A percentile compares a stretch with the other conserved stretches of the same genome.
phyloP scores from a whole-genome alignment of 2,329 filamentous ascomycete genomes.

The Fusarium sp. region DNA sequence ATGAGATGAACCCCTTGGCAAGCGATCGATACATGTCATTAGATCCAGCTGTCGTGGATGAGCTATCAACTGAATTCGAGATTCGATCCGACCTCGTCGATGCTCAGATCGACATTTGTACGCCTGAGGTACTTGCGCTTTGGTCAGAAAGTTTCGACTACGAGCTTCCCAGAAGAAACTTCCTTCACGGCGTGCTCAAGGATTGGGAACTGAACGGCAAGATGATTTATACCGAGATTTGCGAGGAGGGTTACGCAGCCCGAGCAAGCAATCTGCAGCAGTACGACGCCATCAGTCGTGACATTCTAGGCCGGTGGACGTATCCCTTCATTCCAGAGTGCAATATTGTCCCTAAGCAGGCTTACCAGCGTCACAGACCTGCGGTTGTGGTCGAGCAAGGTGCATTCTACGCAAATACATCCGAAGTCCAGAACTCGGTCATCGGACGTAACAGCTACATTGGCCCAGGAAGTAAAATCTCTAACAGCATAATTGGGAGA shows the following conservation, averaged over 20 bases:
- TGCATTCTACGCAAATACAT: conserved; percentile 77
- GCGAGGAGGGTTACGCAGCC: conserved; percentile 85
- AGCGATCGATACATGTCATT: conserved; percentile 73
- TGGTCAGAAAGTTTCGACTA: conserved; percentile 99
- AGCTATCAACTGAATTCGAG: conserved; percentile 76
- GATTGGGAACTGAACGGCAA: conserved; percentile 98
- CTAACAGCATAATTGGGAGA: conserved; percentile 82
- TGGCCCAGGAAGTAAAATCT: conserved; percentile 74
- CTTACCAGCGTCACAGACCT: conserved; percentile 75
- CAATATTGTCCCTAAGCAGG: conserved; percentile 81
- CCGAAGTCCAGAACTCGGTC: conserved; percentile 74
- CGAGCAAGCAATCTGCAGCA: conserved; percentile 86
- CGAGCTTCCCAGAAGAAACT: conserved; percentile 86
- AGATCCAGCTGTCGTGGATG: conserved; percentile 80
- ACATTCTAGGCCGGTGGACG: conserved; percentile 87
- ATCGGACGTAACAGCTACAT: conserved; percentile 81
- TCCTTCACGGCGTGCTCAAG: conserved; percentile 90
- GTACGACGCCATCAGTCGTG: conserved; percentile 88
- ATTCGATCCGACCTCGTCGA: conserved; percentile 90
- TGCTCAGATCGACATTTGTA: conserved; percentile 96
- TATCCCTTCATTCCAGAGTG: conserved; percentile 90
- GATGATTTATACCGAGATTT: conserved; percentile 90
- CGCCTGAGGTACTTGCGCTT: conserved; percentile 89
- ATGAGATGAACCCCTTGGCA: conserved; percentile 81
- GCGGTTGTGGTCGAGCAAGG: conserved; percentile 82